Percentiles rank a stretch among this genome's conserved stretches.
phyloP scores from a whole-genome alignment of 1,284 basidiomycete genomes.

The Chalciporus piperatoides region DNA sequence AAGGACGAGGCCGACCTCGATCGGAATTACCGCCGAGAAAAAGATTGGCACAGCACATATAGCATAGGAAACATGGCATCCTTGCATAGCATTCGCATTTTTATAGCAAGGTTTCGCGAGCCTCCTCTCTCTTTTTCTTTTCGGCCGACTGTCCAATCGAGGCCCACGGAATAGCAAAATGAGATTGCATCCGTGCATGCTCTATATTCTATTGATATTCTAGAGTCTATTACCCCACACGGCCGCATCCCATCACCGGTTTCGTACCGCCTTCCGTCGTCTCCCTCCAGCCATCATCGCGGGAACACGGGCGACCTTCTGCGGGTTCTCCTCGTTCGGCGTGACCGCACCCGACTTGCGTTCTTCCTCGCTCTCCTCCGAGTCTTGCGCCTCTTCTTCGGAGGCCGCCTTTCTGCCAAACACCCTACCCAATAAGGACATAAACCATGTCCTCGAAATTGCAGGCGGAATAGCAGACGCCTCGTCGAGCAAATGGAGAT shows the following conservation, averaged over 20 bases:
- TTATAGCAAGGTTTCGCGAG: no score
- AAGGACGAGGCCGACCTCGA: background rate
- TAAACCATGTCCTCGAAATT: constrained; percentile 51
- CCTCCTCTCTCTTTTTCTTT: background rate
- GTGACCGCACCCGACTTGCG: constrained; percentile 40
- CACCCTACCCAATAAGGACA: constrained; percentile 35
- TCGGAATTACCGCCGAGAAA: background rate
- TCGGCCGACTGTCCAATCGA: constrained; percentile 1
- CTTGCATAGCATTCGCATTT: no score
- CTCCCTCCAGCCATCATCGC: constrained; percentile 54
- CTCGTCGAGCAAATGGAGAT: constrained; percentile 51
- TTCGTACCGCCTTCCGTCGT: constrained; percentile 51
- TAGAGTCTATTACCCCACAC: constrained; percentile 21
- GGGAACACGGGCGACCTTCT: constrained; percentile 24
- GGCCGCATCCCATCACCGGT: constrained; percentile 23
- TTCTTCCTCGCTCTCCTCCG: constrained; percentile 18
- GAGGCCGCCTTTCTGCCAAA: constrained; percentile 23
- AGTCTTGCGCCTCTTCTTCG: background rate
- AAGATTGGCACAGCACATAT: no score
- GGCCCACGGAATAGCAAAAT: no score
- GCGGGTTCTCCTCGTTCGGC: constrained; percentile 26
- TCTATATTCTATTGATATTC: background rate
- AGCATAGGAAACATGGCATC: no score
- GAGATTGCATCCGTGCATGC: background rate
- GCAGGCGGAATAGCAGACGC: constrained; percentile 46